These are phyloP conservation scores for Colletotrichum spaethianum DNA, from an alignment of 2,329 filamentous ascomycete species.

Conservation along the genomic window DNA sequence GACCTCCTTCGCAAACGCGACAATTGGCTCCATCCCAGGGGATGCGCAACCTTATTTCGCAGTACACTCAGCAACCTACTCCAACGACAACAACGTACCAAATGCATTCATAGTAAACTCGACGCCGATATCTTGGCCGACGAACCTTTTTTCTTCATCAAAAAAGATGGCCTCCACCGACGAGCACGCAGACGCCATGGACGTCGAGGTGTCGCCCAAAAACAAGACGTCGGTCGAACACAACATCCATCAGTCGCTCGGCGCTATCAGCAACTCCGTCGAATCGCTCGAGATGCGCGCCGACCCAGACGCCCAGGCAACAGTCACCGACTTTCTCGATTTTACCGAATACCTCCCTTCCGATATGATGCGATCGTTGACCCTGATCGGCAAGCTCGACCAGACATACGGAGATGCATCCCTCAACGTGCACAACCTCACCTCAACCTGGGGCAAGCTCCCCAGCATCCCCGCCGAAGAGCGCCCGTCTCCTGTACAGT, in stretches of 20 bases:
- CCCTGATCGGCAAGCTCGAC: slow-evolving; percentile 76
- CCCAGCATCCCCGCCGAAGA: slow-evolving; percentile 63
- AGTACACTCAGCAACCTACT: slow-evolving; percentile 8
- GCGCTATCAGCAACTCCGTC: slow-evolving; percentile 55
- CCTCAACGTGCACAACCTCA: slow-evolving; percentile 67
- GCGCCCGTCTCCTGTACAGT: slow-evolving; percentile 62
- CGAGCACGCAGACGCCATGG: slow-evolving; percentile 45
- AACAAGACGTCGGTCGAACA: slow-evolving; percentile 49
- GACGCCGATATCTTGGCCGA: background rate
- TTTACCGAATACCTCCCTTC: slow-evolving; percentile 79
- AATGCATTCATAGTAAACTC: slow-evolving; percentile 17
- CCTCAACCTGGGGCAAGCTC: slow-evolving; percentile 69
- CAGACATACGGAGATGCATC: slow-evolving; percentile 70
- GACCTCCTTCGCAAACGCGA: slow-evolving; percentile 36
- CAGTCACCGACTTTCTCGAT: slow-evolving; percentile 79
- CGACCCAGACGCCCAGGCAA: slow-evolving; percentile 78
- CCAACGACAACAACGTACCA: background rate
- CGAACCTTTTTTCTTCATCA: background rate
- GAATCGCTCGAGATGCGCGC: slow-evolving; percentile 65
- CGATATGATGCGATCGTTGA: slow-evolving; percentile 76
- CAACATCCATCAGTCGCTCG: slow-evolving; percentile 45
- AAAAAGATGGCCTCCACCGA: slow-evolving; percentile 43
- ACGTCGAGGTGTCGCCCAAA: slow-evolving; percentile 55
- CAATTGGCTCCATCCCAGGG: slow-evolving; percentile 29
- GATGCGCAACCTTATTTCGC: slow-evolving; percentile 25